Conservation (phyloP, 371 early-diverging fungal genomes). For the Quaeritorhiza haematococci region DNA sequence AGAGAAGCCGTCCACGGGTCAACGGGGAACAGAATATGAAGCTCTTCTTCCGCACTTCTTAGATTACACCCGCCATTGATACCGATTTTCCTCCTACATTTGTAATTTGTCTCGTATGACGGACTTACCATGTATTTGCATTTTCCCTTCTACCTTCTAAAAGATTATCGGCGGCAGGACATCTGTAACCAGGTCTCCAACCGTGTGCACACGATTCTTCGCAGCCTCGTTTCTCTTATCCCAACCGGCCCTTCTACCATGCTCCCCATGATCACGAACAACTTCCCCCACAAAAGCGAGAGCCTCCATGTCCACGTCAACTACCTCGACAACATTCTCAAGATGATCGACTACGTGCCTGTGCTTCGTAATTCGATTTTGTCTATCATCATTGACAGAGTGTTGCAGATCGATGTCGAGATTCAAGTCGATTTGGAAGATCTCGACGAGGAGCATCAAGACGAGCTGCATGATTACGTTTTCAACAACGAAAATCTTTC, state of each 20-base stretch:
- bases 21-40: not conserved
- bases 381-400: slow-evolving; percentile 68
- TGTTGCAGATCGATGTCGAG: slow-evolving; percentile 87
- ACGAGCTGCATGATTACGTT: slow-evolving; percentile 16
- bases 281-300: slow-evolving; percentile 75
- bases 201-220: slow-evolving; percentile 64
- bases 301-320: slow-evolving; percentile 58
- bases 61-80: too few relatives aligned
- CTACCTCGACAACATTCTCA: slow-evolving; percentile 72
- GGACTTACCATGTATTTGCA: not conserved
- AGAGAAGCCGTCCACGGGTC: too few relatives aligned
- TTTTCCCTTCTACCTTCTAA: not conserved
- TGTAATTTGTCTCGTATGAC: too few relatives aligned
- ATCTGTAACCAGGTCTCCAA: slow-evolving; percentile 43
- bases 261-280: slow-evolving; percentile 53
- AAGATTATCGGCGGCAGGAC: not conserved
- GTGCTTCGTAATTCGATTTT: slow-evolving; percentile 70
- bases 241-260: slow-evolving; percentile 73
- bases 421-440: slow-evolving; percentile 92
- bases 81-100: too few relatives aligned
- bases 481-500: slow-evolving; percentile 13
- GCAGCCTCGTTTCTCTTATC: slow-evolving; percentile 63
- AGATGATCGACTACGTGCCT: slow-evolving; percentile 69
- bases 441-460: slow-evolving; percentile 66
- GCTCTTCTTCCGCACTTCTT: not conserved